phyloP scores from a whole-genome alignment of 495 filamentous ascomycete genomes.

The Aspergillus cavernicola region DNA sequence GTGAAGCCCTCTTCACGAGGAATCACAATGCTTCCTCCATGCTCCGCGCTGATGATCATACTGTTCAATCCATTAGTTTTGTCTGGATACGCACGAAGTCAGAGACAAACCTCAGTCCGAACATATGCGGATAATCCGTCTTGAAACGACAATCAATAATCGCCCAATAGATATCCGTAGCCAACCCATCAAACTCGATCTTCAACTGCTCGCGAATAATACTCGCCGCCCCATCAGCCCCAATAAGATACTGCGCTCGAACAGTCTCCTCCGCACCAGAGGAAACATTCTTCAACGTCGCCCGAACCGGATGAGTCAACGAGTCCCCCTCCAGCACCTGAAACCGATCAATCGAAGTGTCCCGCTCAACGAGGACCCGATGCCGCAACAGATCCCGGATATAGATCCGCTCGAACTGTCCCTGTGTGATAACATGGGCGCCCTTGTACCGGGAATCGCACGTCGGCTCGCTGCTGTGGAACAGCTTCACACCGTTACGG shows the following conservation, averaged over 20 bases:
- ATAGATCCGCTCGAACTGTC: slow-evolving; percentile 1
- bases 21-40: neutral
- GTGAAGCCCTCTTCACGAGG: neutral
- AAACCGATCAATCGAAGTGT: neutral
- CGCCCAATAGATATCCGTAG: slow-evolving; percentile 1
- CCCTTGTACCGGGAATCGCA: neutral
- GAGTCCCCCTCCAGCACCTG: neutral
- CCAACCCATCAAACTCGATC: neutral
- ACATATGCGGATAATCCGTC: slow-evolving; percentile 4
- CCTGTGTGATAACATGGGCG: neutral
- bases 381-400: slow-evolving; percentile 3
- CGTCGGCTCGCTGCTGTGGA: neutral
- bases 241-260: neutral
- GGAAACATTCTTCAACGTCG: neutral
- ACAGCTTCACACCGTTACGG: neutral
- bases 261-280: neutral
- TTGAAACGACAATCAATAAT: slow-evolving; percentile 3
- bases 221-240: neutral
- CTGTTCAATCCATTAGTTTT: neutral
- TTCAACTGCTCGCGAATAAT: slow-evolving; percentile 4
- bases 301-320: neutral
- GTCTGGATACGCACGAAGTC: neutral
- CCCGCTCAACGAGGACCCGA: neutral
- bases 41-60: neutral
- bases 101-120: neutral